Percentiles rank a stretch among this genome's conserved stretches.
These are phyloP conservation scores for Metschnikowia vanudenii DNA, from an alignment of 805 yeast species.

Conservation along the genomic window DNA sequence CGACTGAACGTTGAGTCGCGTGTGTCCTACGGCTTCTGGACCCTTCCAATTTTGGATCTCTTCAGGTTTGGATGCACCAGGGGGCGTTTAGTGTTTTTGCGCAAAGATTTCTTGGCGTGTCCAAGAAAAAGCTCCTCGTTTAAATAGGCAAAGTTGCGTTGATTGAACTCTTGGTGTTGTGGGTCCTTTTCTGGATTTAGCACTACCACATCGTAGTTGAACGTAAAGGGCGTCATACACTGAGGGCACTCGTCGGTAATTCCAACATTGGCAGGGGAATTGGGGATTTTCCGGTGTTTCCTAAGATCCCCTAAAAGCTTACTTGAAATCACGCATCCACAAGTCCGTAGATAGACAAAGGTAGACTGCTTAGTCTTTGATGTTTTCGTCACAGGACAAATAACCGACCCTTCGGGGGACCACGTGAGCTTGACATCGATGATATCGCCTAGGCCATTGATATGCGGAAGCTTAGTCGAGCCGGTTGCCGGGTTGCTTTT, in stretches of 20 bases:
- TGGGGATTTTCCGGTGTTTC: conserved; percentile 10
- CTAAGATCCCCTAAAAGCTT: conserved; percentile 24
- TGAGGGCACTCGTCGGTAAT: conserved; percentile 29
- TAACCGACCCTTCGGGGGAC: conserved; percentile 16
- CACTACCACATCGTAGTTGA: conserved; percentile 31
- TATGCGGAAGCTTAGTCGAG: conserved; percentile 9
- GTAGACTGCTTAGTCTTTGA: conserved; percentile 15
- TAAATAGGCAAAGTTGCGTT: conserved; percentile 16
- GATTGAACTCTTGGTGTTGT: conserved; percentile 13
- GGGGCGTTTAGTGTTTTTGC: conserved; percentile 5
- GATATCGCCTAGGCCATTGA: conserved; percentile 16
- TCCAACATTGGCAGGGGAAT: conserved; percentile 7
- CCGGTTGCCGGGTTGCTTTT: no score
- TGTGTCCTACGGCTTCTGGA: conserved; percentile 1
- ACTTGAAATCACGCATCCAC: conserved; percentile 40
- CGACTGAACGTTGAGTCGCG: no score
- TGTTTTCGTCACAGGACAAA: conserved; percentile 34
- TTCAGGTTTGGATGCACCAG: neutral
- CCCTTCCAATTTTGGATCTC: neutral
- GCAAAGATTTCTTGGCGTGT: conserved; percentile 25
- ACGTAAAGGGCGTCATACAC: conserved; percentile 26
- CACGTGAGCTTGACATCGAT: conserved; percentile 15
- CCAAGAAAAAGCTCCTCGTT: conserved; percentile 16
- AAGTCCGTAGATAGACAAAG: conserved; percentile 33
- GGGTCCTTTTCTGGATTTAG: conserved; percentile 25